These are phyloP conservation scores for Geotrichum phurueaensis DNA, from an alignment of 1,139 yeast species.

Conservation along the genomic window DNA sequence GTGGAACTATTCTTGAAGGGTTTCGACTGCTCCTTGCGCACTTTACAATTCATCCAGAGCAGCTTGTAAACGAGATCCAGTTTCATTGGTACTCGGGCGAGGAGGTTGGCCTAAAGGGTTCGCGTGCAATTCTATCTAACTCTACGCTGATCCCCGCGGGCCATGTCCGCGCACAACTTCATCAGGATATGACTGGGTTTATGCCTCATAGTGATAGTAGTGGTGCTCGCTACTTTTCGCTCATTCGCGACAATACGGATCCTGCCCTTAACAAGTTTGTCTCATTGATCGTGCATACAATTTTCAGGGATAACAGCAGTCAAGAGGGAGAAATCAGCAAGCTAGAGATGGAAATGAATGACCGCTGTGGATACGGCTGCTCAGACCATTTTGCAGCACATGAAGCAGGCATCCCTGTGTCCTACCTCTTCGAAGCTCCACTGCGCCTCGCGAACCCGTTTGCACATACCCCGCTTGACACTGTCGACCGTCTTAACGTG, in stretches of 20 bases:
- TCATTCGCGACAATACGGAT: conserved; percentile 69
- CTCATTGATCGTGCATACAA: conserved; percentile 15
- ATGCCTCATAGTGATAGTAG: conserved; percentile 65
- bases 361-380: conserved; percentile 80
- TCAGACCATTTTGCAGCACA: conserved; percentile 88
- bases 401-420: conserved; percentile 79
- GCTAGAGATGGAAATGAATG: conserved; percentile 59
- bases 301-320: not conserved
- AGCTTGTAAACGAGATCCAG: conserved; percentile 71
- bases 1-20: conserved; percentile 71
- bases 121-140: conserved; percentile 64
- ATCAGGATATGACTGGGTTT: conserved; percentile 95
- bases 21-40: conserved; percentile 44
- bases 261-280: conserved; percentile 54
- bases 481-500: conserved; percentile 70
- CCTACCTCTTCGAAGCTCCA: conserved; percentile 69
- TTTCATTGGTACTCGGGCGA: conserved; percentile 95
- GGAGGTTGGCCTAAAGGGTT: conserved; percentile 88
- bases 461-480: conserved; percentile 75
- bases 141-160: conserved; percentile 22
- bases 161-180: conserved; percentile 74
- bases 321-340: conserved; percentile 33
- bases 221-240: conserved; percentile 64
- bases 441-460: conserved; percentile 57
- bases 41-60: not conserved